Evolutionary conservation across 306 rosid genomes (phyloP), one percentile per base, ranked within the genome.

Genomic region (Clitoria ternatea): DNA sequence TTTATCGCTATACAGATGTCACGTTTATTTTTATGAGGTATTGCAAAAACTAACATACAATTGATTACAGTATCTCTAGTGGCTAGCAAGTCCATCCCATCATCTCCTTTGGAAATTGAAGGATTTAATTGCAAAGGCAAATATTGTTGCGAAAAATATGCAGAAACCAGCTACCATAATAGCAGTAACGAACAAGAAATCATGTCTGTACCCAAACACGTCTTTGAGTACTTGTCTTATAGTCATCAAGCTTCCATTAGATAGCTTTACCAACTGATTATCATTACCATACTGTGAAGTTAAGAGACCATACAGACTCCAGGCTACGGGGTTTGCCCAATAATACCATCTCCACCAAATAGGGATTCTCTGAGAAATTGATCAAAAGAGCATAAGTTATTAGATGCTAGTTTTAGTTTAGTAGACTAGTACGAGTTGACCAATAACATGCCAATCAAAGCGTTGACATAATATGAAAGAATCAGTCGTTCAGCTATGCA

Each of bases 331-430:
- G 75, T 95, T 89, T 40, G 96, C 99, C 99, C 99, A 95, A 75
- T 89, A 95, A 79, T 95, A 95, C 99, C 99, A 95, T 86, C 97
- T 89, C 99, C 99, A 95, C 99, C 99, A 95, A 50, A 95, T 65
- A n/a, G 99, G 99, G 39, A 95, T 91, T 82, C 96, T 85, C 99
- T 95, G 96, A 66, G 17, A 77, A 82, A 66, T 79, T 39, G 7
- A 55, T n/a, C n/a, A 70, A 37, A 42, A 66, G 11, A 60, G 17
- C 70, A 50, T 10, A 24, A 11, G 47, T 60, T 10, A 39, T 40
- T 30, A 10, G 14, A 50, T 22, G 60, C 30, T 42, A 1, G 7
- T 37, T 33, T 48, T 70, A 33, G 10, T 35, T 45, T 5, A 45
- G 29, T 20, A 18, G 14, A 61, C 44, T 1, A 62, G n/a, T 22